These are phyloP conservation scores for Aspergillus mulundensis DNA, from an alignment of 495 filamentous ascomycete genomes.

Conservation along the genomic window DNA sequence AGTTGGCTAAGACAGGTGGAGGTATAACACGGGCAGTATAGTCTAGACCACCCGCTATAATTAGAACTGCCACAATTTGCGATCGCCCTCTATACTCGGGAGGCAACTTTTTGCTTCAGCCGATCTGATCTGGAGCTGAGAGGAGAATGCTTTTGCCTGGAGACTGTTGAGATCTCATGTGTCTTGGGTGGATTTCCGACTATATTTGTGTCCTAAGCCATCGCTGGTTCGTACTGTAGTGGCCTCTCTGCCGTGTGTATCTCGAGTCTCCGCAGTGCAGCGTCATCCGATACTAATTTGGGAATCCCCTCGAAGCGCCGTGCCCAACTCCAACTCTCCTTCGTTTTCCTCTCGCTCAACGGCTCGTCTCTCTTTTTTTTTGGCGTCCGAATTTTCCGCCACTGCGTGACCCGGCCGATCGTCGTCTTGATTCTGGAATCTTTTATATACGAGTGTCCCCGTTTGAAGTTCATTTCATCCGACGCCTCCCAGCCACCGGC, in stretches of 20 bases:
- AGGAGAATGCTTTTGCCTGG: not conserved
- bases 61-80: slow-evolving; percentile 1
- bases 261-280: not conserved
- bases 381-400: not conserved
- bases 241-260: not conserved
- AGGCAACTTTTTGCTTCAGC: not conserved
- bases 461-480: not conserved
- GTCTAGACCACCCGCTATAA: not conserved
- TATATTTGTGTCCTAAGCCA: not conserved
- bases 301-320: slow-evolving; percentile 15
- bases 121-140: not conserved
- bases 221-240: too few relatives aligned
- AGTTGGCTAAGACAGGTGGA: not conserved
- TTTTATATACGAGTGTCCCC: not conserved
- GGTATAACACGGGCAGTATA: not conserved
- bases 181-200: not conserved
- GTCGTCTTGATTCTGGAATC: not conserved
- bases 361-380: not conserved
- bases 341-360: too few relatives aligned
- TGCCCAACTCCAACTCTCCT: not conserved
- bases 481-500: slow-evolving; percentile 6
- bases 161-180: not conserved
- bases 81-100: not conserved
- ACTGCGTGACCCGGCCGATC: not conserved
- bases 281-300: slow-evolving; percentile 13